Conservation (phyloP, 2,329 filamentous ascomycete species). For the Stagonosporopsis cucurbitacearum region DNA sequence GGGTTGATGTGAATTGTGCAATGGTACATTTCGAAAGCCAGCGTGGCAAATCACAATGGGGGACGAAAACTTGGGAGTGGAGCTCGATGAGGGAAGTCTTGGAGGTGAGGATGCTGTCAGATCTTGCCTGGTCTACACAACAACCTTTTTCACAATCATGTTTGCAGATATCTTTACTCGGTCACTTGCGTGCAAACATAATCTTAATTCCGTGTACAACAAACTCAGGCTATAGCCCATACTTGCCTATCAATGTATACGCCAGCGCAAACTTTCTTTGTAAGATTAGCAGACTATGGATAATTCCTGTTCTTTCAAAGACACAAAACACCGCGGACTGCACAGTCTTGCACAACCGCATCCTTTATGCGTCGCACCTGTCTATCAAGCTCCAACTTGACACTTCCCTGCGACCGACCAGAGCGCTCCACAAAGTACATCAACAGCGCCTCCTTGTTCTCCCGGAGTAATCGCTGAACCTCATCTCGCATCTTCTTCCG, state of each 20-base stretch:
- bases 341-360: not conserved
- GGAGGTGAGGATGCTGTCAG: not conserved
- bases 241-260: not conserved
- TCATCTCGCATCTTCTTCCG: not conserved
- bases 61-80: not conserved
- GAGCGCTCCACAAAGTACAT: not conserved
- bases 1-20: not conserved
- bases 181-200: not conserved
- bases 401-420: not conserved
- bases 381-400: not conserved
- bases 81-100: not conserved
- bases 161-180: not conserved
- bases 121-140: not conserved
- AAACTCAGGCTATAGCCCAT: not conserved
- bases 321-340: not conserved
- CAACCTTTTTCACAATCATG: not conserved
- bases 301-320: not conserved
- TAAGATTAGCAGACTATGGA: not conserved
- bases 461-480: not conserved
- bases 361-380: not conserved
- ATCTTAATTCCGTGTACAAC: not conserved
- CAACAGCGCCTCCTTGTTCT: not conserved
- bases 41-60: not conserved
- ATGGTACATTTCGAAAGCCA: too few species aligned
- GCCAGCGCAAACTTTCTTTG: not conserved